Evolutionary conservation across 805 yeast genomes (phyloP), one percentile per base, ranked within the genome.

Genomic region (baker's yeast (Saccharomyces cerevisiae)): DNA sequence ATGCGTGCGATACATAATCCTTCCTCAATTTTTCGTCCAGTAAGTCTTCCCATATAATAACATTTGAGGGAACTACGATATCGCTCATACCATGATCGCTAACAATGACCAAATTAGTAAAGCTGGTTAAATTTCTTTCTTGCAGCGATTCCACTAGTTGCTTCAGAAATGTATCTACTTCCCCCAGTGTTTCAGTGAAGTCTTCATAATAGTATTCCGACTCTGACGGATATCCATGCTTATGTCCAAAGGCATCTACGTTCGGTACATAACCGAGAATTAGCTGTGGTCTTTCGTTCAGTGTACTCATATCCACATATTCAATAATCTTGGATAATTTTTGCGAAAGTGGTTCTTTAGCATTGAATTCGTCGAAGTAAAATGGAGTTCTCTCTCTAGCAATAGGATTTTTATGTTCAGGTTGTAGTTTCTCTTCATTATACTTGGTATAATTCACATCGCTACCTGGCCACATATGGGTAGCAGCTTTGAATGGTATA

Each of bases 381-480:
- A 77, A 65, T 1, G 86, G 83, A 24, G 76, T 78, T 4, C 68
- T 67, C 53, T 79, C 75, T 53, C 64, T 54, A 36, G 71, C 64
- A 79, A 81, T 55, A 17, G 32, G 24, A 3, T 48, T 41, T 14
- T 41, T 28, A 46, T 46, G n/a, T 13, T 41, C 26, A 11, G 50
- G 29, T 26, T 21, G 24, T 14, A 41, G 10, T 22, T 28, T 29
- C 14, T 30, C 43, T 30, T 30, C 36, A 21, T 36, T 41, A 10
- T 41, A 17, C 11, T 28, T 27, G 13, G 57, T 57, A 51, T 51
- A 58, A 27, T 78, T 77, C 6, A 83, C 95, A 61, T 89, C 96
- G 55, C 90, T 82, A 1, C 97, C 97, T 0, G 97, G 97, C 96
- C 96, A 91, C 96, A 89, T 90, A 69, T 90, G 96, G n/a, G 89